Percentiles rank a stretch among this genome's conserved stretches.
These are phyloP conservation scores for Pichia thaimueangensis DNA, from an alignment of 805 yeast species.

Conservation along the genomic window DNA sequence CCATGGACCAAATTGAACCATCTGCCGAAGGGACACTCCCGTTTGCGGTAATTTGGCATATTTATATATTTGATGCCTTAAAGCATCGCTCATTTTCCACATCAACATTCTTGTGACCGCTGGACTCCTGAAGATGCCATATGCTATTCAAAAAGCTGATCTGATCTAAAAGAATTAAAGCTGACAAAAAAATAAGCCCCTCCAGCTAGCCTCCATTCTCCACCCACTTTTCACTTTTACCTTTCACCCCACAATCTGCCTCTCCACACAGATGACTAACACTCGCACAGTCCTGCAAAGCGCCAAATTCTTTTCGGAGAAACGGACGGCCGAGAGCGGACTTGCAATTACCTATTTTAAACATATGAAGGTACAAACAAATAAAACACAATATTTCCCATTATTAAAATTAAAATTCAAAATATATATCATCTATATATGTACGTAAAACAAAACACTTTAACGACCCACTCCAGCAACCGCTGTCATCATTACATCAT, in stretches of 20 bases:
- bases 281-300: neutral
- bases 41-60: constrained; percentile 76
- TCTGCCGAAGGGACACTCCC: constrained; percentile 76
- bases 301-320: neutral
- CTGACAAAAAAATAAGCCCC: no score
- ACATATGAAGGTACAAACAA: neutral
- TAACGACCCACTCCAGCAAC: constrained; percentile 22
- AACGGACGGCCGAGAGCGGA: no score
- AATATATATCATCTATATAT: neutral
- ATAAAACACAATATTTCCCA: no score
- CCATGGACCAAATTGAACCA: constrained; percentile 84
- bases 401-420: no score
- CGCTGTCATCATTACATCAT: constrained; percentile 36
- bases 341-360: no score
- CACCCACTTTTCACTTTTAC: neutral
- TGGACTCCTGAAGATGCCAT: no score
- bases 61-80: constrained; percentile 50
- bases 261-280: no score
- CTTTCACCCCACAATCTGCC: neutral
- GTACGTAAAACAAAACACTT: no score
- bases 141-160: no score
- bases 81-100: constrained; percentile 45
- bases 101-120: no score
- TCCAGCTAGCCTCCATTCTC: neutral
- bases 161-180: no score